Conservation (phyloP, 1,284 basidiomycete genomes). For the Athelia psychrophila region DNA sequence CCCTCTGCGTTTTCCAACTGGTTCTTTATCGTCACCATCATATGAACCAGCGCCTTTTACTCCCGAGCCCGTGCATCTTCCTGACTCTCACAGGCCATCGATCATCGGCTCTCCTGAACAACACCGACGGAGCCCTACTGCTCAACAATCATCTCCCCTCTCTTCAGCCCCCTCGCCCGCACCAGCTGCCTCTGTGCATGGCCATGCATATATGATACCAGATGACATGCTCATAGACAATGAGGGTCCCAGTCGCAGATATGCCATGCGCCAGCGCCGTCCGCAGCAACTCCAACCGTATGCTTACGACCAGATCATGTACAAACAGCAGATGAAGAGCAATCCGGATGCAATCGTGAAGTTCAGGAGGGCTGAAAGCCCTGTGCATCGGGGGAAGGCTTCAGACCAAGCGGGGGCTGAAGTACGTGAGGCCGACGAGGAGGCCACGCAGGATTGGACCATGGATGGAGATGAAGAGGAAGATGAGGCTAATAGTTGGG, state of each 20-base stretch:
- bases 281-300: conserved; percentile 55
- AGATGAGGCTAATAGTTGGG: conserved; percentile 19
- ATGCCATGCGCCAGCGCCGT: conserved; percentile 48
- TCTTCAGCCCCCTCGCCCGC: conserved; percentile 2
- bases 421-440: conserved; percentile 13
- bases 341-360: conserved; percentile 62
- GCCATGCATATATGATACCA: no score
- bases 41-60: not conserved
- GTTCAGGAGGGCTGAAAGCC: conserved; percentile 27
- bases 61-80: not conserved
- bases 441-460: conserved; percentile 27
- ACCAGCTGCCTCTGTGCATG: not conserved
- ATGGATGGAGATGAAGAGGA: conserved; percentile 20
- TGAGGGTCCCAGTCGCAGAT: conserved; percentile 25
- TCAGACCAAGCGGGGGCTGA: conserved; percentile 4
- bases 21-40: not conserved
- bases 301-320: conserved; percentile 43
- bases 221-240: no score
- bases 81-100: no score
- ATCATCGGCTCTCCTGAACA: no score
- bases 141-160: not conserved
- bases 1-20: not conserved
- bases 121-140: not conserved
- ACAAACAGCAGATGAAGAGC: conserved; percentile 41
- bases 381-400: conserved; percentile 3